Evolutionary conservation across 371 early-diverging fungal species (phyloP).

Genomic region (Mucor velutinosus): DNA sequence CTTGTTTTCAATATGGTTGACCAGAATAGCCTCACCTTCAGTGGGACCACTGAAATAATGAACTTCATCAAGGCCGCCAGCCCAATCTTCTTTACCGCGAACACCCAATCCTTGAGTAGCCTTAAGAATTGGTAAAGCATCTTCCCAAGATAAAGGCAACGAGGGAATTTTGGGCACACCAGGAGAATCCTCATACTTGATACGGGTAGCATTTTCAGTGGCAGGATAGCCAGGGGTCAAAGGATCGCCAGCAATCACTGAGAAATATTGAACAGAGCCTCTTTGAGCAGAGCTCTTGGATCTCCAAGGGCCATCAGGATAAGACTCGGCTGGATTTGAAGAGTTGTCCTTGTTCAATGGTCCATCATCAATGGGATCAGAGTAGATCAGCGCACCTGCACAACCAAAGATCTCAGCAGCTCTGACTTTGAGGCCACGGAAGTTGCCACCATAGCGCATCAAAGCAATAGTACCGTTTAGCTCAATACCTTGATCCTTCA

Average conservation of each 20-base stretch:
- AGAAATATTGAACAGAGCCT: slow-evolving; percentile 61
- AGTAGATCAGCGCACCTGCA: slow-evolving; percentile 62
- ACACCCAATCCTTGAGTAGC: slow-evolving; percentile 56
- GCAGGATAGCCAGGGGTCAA: slow-evolving; percentile 69
- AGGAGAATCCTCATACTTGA: slow-evolving; percentile 48
- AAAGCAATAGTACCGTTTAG: slow-evolving; percentile 61
- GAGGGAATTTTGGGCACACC: slow-evolving; percentile 67
- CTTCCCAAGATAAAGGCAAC: slow-evolving; percentile 68
- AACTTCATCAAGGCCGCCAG: slow-evolving; percentile 52
- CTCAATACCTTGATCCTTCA: slow-evolving; percentile 49
- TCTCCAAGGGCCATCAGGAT: slow-evolving; percentile 72
- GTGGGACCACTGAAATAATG: slow-evolving; percentile 63
- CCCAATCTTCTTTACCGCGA: slow-evolving; percentile 42
- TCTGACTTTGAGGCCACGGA: slow-evolving; percentile 67
- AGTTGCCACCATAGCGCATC: slow-evolving; percentile 62
- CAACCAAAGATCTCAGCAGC: slow-evolving; percentile 65
- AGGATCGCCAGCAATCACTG: slow-evolving; percentile 64
- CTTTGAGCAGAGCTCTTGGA: slow-evolving; percentile 65
- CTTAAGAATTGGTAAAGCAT: slow-evolving; percentile 61
- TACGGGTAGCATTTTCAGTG: slow-evolving; percentile 54
- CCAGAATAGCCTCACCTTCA: slow-evolving; percentile 54
- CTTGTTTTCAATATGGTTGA: slow-evolving; percentile 57
- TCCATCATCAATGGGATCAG: slow-evolving; percentile 67
- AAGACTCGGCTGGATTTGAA: slow-evolving; percentile 48
- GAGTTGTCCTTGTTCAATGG: slow-evolving; percentile 25